Base-by-base conservation (phyloP, 177 flowering plant species). In the Vitis hybrid region DNA sequence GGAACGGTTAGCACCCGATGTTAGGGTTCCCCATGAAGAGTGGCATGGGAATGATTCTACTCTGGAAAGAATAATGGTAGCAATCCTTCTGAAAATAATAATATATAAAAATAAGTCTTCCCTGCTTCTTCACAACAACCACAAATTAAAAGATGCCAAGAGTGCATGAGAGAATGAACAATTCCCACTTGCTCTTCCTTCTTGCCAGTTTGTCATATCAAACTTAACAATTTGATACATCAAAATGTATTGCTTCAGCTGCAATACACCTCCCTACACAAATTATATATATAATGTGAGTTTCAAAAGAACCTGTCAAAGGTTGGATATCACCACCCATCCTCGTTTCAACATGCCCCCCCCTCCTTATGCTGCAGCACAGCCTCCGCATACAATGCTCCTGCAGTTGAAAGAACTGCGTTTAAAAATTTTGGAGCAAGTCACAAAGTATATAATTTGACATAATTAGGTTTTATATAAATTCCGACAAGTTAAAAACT, bases 301-400 rank as follows among this genome's bases (percentile, higher is more conserved):
- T 57, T 64, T 31, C 10, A 39, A 34, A 71, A 29, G 34, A 51
- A 71, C 14, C 26, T 31, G 59, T 22, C 65, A 72, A 69, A 71
- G 66, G 68, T 59, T 26, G 57, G 58, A 29, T 45, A 19, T 56
- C 19, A 31, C 70, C n/a, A 34, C n/a, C 63, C 3, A 26, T 7
- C 51, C 20, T 9, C 2, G 70, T 6, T 13, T 26, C 11, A 13
- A 29, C 6, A 10, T 5, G 9, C 18, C 50, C 67, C 78, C 85
- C 29, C 45, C 0, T 39, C 45, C 45, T 39, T 39, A 39, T 39
- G 45, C 45, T 63, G 85, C 85, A 73, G 53, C 88, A 68, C 90
- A 87, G 19, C 91, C 90, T 68, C 94, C 89, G 66, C 90, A 87
- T 29, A 87, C 73, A 18, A 89, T 78, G 31, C 77, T 80, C 83